Base-by-base conservation (phyloP, 805 yeast genomes). In the Wickerhamiella cacticola region DNA sequence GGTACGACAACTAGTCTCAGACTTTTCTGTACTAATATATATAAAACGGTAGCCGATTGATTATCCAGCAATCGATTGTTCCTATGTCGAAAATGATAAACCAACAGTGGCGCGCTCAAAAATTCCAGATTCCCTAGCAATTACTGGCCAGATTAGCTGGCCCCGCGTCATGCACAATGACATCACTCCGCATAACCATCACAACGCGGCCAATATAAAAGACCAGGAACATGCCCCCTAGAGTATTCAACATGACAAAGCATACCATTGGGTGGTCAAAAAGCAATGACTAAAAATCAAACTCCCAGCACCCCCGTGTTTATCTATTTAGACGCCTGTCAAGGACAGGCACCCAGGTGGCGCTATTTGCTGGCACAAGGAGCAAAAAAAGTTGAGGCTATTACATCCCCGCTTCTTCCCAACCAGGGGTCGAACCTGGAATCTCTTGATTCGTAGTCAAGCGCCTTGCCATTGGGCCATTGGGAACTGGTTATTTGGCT, bases 341-440 rank as follows among this genome's bases (percentile, higher is more conserved):
- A n/a, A n/a, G n/a, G n/a, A n/a, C n/a, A 5, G 33, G 33, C n/a
- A 29, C 33, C 18, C 18, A 5, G 15, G 9, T 36, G 22, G 16
- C 5, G 9, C 26, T n/a, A 29, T 25, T 25, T 25, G 15, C 15
- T 5, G 33, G 15, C 15, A 13, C n/a, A 15, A 5, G 15, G 33
- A 13, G n/a, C 15, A 7, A 29, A 29, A 45, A 45, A 34, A 34
- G 35, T 26, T n/a, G 22, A 31, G 25, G 48, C 33, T 26, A 6
- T 28, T 23, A 26, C 34, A 13, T n/a, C 35, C 28, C 25, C 18
- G 23, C 35, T 16, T 5, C 45, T 41, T 26, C 45, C 45, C 15
- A 28, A 28, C 45, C 35, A 41, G 45, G 45, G 45, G 45, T 41
- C 45, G 45, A 41, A 41, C 45, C 45, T 41, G 35, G 45, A 28